Evolutionary conservation across 2,329 filamentous ascomycete genomes (phyloP).

Genomic region (Colletotrichum tabaci): DNA sequence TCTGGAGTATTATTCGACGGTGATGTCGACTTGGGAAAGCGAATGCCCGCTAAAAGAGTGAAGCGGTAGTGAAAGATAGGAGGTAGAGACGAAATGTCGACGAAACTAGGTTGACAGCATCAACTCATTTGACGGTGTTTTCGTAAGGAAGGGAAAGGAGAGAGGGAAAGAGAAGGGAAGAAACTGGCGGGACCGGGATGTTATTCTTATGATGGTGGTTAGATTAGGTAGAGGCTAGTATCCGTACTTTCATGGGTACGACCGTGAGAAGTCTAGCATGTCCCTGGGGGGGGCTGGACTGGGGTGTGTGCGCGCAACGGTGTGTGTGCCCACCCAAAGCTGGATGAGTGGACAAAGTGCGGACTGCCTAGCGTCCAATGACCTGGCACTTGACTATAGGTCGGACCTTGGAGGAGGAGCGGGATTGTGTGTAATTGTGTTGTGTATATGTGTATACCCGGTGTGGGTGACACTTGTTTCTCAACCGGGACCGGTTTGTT

Average conservation of each 20-base stretch:
- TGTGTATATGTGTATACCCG: constrained; percentile 4
- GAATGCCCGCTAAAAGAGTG: constrained; percentile 92
- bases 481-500: constrained; percentile 17
- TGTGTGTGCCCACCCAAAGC: constrained; percentile 33
- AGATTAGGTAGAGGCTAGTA: constrained; percentile 40
- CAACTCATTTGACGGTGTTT: constrained; percentile 64
- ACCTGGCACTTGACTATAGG: constrained; percentile 12
- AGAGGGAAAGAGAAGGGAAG: constrained; percentile 53
- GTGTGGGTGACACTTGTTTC: constrained; percentile 40
- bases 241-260: constrained; percentile 40
- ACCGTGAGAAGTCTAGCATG: constrained; percentile 30
- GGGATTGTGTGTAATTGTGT: constrained; percentile 12
- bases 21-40: constrained; percentile 57
- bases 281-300: constrained; percentile 21
- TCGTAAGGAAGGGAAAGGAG: constrained; percentile 56
- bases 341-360: constrained; percentile 33
- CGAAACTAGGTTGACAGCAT: constrained; percentile 69
- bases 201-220: constrained; percentile 55
- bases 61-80: constrained; percentile 73
- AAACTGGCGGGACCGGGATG: constrained; percentile 56
- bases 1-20: constrained; percentile 49
- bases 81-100: constrained; percentile 65
- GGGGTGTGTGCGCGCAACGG: constrained; percentile 40
- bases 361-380: constrained; percentile 20
- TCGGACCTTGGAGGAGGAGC: not conserved